Base-by-base conservation (phyloP, 2,329 filamentous ascomycete species). In the Parascedosporium putredinis region DNA sequence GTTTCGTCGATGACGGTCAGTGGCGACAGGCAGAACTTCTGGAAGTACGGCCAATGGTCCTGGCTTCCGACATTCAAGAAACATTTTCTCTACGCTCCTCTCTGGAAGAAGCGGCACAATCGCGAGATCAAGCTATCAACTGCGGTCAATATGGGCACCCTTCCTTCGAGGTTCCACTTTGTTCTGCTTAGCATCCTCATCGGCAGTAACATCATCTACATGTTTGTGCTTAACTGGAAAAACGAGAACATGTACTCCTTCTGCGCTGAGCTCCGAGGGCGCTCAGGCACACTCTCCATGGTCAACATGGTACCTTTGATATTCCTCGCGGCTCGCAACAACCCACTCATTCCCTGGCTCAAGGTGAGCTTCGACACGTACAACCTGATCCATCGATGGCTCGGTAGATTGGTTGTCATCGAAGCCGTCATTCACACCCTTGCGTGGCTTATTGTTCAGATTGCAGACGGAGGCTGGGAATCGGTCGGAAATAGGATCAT, bases 331-430 rank as follows among this genome's bases (percentile, higher is more conserved):
- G 81, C 83, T 38, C 76, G 86, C 57, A 90, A 89, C 69, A 90
- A 90, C 66, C 84, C 84, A 20, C 71, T 91, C 55, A 88, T 90
- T 60, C 72, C 72, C 53, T 70, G 85, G 55, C 73, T 87, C 49
- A 80, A 81, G 53, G 81, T 90, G 55, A 86, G 83, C 3, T 91
- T 89, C 63, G 86, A 91, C 64, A 88, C 84, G 1, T 89, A 86
- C 73, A 91, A 90, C 68, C 67, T 91, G 53, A 72, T 90, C 51
- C 86, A 91, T 65, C 78, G 86, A 54, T 90, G 86, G 86, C 76
- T 88, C 54, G 86, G 86, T 57, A 80, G 86, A 34, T 86, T 89
- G 52, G 83, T 86, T 23, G 74, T 84, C 16, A 66, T 87, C 12
- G 84, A 91, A 62, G 73, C 81, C 8, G 56, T 89, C 36, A 70